Evolutionary conservation across 805 yeast species (phyloP).

Genomic region (Myxozyma udenii): DNA sequence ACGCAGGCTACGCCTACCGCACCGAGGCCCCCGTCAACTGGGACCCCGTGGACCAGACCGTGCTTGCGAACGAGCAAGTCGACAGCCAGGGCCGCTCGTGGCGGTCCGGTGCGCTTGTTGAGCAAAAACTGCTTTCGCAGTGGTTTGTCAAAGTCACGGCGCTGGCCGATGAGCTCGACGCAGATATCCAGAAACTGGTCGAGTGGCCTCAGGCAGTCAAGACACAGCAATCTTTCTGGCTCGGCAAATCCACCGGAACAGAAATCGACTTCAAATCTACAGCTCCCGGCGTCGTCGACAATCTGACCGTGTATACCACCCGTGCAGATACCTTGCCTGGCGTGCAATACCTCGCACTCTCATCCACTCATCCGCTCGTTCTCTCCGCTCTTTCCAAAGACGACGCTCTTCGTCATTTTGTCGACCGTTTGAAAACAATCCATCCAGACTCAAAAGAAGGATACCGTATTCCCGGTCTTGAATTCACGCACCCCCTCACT

Average conservation of each 20-base stretch:
- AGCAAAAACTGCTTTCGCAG: conserved; percentile 73
- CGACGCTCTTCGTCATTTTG: conserved; percentile 49
- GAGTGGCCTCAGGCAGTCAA: conserved; percentile 89
- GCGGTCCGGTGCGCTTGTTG: conserved; percentile 96
- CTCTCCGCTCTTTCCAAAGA: conserved; percentile 37
- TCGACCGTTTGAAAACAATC: conserved; percentile 40
- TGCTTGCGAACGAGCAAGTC: conserved; percentile 94
- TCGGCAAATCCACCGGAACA: conserved; percentile 82
- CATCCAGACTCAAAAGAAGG: conserved; percentile 58
- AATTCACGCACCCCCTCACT: conserved; percentile 55
- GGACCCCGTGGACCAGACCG: conserved; percentile 97
- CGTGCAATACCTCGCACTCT: conserved; percentile 77
- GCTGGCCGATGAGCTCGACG: conserved; percentile 63
- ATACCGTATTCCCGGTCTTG: conserved; percentile 46
- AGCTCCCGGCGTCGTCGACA: conserved; percentile 8
- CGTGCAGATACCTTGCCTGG: conserved; percentile 84
- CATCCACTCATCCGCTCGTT: conserved; percentile 67
- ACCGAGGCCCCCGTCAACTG: conserved; percentile 88
- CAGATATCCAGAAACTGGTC: conserved; percentile 58
- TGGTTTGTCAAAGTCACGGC: conserved; percentile 93
- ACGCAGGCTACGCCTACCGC: conserved; percentile 80
- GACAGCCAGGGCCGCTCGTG: conserved; percentile 88
- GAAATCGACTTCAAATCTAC: conserved; percentile 51
- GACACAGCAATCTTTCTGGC: conserved; percentile 91
- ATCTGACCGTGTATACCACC: conserved; percentile 69